These are phyloP conservation scores for Gossypium gossypioides DNA, from an alignment of 441 rosid genomes.

Conservation along the genomic window DNA sequence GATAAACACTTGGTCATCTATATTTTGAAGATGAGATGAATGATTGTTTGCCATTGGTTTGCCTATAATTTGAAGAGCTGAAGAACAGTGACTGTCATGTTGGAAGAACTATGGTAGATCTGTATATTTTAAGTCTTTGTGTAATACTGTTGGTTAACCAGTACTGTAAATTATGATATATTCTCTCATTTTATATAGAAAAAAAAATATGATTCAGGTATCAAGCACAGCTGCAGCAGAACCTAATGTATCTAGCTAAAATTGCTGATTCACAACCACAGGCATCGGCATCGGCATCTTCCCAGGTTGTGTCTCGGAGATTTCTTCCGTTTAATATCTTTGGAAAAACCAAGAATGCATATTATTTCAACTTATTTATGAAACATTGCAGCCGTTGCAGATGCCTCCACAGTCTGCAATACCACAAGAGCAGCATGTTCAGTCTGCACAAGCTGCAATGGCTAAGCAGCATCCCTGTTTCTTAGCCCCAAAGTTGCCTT, in stretches of 20 bases:
- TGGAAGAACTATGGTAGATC: not conserved
- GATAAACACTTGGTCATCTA: not conserved
- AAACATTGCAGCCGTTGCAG: conserved; percentile 14
- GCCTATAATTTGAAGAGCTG: not conserved
- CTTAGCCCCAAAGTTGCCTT: conserved; percentile 9
- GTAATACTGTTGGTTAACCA: not conserved
- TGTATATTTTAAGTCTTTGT: not conserved
- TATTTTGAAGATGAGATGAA: not conserved
- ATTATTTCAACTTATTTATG: not conserved
- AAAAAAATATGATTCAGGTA: conserved; percentile 9
- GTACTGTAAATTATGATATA: not conserved
- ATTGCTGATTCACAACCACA: conserved; percentile 20
- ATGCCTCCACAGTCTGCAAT: conserved; percentile 9
- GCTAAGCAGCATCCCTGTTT: conserved; percentile 20
- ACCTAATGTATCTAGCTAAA: conserved; percentile 19
- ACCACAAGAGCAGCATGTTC: conserved; percentile 21
- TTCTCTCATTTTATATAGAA: not conserved
- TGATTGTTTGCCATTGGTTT: not conserved
- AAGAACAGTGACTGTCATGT: not conserved
- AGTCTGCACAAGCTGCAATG: conserved; percentile 21
- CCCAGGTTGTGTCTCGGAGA: not conserved
- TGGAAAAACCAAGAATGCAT: not conserved
- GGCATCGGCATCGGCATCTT: not conserved
- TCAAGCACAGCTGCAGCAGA: conserved; percentile 21
- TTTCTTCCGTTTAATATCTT: not conserved